A percentile compares a stretch with the other conserved stretches of the same genome.
These are phyloP conservation scores for Termitomyces sp. DNA, from an alignment of 768 basidiomycete genomes.

Conservation along the genomic window DNA sequence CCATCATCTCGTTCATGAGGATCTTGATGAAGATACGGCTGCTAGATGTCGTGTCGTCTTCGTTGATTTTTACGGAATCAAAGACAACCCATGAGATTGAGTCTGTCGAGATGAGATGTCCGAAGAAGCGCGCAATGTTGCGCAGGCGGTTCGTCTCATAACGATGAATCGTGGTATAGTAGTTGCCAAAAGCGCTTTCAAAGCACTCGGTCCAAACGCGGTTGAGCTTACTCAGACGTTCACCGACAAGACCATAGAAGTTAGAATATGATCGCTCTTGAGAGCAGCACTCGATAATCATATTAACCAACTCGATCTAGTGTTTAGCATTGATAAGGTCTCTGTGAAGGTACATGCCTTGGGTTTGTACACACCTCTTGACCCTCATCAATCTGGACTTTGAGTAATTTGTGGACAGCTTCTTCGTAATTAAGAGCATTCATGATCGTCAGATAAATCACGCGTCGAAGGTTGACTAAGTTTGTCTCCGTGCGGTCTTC, in stretches of 20 bases:
- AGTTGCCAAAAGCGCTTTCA: constrained; percentile 82
- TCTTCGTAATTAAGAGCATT: constrained; percentile 97
- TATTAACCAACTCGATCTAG: constrained; percentile 93
- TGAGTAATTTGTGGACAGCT: constrained; percentile 96
- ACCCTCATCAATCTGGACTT: constrained; percentile 86
- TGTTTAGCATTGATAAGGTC: background rate
- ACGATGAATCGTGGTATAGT: constrained; percentile 95
- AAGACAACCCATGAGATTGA: constrained; percentile 86
- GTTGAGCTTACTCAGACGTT: constrained; percentile 95
- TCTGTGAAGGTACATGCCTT: background rate
- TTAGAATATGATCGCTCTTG: constrained; percentile 97
- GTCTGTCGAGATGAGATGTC: constrained; percentile 83
- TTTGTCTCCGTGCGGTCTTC: constrained; percentile 95
- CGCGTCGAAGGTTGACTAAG: constrained; percentile 87
- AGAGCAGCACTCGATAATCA: constrained; percentile 99
- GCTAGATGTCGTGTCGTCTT: constrained; percentile 95
- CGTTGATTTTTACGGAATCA: constrained; percentile 85
- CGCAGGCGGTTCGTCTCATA: constrained; percentile 98
- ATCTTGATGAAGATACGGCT: constrained; percentile 98
- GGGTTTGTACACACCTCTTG: constrained; percentile 68
- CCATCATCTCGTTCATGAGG: constrained; percentile 91
- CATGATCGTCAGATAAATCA: constrained; percentile 98
- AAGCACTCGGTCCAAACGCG: constrained; percentile 89
- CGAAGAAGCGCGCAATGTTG: constrained; percentile 96
- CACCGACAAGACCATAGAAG: constrained; percentile 96